Percentiles rank a stretch among this genome's conserved stretches.
Evolutionary conservation across 441 rosid genomes (phyloP).

Genomic region (Biscutella auriculata): DNA sequence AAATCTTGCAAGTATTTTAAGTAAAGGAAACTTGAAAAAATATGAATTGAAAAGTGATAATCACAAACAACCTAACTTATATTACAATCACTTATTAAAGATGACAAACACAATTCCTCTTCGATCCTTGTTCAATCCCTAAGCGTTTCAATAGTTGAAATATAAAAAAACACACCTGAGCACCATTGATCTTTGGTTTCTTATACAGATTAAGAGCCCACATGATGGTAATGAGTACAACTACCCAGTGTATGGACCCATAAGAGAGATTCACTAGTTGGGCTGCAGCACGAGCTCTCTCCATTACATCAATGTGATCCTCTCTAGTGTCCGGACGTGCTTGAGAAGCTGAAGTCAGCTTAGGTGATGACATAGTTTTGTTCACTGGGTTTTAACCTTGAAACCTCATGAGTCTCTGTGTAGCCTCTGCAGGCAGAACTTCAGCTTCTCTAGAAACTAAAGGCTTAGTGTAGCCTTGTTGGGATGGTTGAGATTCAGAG

Average conservation of each 20-base stretch:
- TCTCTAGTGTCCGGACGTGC: constrained; percentile 19
- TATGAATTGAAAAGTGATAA: too few species aligned
- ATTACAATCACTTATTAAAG: too few species aligned
- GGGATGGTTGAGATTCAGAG: constrained; percentile 26
- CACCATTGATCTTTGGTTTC: constrained; percentile 62
- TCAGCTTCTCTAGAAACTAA: constrained; percentile 35
- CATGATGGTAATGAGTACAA: constrained; percentile 49
- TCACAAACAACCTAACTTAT: too few species aligned
- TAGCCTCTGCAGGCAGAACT: constrained; percentile 10
- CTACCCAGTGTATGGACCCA: too few species aligned
- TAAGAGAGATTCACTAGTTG: constrained; percentile 49
- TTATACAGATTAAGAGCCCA: constrained; percentile 77
- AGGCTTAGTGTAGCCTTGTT: constrained; percentile 25
- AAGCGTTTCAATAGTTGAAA: background rate
- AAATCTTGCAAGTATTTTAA: too few species aligned
- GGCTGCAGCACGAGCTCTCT: constrained; percentile 80
- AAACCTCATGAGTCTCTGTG: constrained; percentile 25
- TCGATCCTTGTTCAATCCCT: too few species aligned
- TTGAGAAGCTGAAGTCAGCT: constrained; percentile 10
- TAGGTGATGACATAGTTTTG: constrained; percentile 16
- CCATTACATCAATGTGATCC: constrained; percentile 47
- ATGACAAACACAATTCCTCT: too few species aligned
- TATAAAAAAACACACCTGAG: constrained; percentile 40
- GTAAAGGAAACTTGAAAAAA: too few species aligned
- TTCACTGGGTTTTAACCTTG: constrained; percentile 20